These are phyloP conservation scores for Tricholoma furcatifolium DNA, from an alignment of 768 basidiomycete species.

Conservation along the genomic window DNA sequence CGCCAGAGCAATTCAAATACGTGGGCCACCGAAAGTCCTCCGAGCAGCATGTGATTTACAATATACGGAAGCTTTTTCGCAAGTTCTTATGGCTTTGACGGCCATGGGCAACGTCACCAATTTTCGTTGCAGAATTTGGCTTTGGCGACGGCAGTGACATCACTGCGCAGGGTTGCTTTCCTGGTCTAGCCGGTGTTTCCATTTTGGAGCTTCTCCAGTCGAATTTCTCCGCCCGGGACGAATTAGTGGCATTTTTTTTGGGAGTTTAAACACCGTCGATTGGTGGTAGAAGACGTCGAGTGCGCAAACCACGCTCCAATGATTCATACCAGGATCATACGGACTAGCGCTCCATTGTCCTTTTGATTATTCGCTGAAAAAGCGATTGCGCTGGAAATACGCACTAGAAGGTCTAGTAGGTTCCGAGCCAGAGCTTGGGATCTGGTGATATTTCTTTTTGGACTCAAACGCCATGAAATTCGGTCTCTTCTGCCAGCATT, in stretches of 20 bases:
- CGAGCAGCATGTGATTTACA: conserved; percentile 8
- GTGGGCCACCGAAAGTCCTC: conserved; percentile 5
- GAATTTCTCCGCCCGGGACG: not conserved
- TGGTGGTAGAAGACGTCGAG: conserved; percentile 9
- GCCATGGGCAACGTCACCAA: not conserved
- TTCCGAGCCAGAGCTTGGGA: conserved; percentile 7
- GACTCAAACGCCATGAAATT: not conserved
- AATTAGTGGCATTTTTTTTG: conserved; percentile 10
- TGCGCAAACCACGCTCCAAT: not conserved
- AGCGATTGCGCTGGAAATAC: conserved; percentile 7
- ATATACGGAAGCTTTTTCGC: conserved; percentile 2
- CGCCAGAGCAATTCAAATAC: conserved; percentile 13
- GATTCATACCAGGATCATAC: not conserved
- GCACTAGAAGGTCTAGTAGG: not conserved
- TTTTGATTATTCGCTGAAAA: conserved; percentile 3
- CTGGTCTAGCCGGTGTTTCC: not conserved
- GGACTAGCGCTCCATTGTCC: conserved; percentile 7
- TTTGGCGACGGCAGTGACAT: not conserved
- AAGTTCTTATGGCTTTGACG: not conserved
- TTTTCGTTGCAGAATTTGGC: conserved; percentile 4
- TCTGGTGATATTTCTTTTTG: not conserved
- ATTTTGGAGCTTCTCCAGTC: conserved; percentile 9
- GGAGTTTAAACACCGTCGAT: conserved; percentile 5
- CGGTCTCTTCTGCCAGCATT: conserved; percentile 5
- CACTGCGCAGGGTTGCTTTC: not conserved